These are phyloP conservation scores for Podospora pseudocomata DNA, from an alignment of 495 filamentous ascomycete genomes.

Conservation along the genomic window DNA sequence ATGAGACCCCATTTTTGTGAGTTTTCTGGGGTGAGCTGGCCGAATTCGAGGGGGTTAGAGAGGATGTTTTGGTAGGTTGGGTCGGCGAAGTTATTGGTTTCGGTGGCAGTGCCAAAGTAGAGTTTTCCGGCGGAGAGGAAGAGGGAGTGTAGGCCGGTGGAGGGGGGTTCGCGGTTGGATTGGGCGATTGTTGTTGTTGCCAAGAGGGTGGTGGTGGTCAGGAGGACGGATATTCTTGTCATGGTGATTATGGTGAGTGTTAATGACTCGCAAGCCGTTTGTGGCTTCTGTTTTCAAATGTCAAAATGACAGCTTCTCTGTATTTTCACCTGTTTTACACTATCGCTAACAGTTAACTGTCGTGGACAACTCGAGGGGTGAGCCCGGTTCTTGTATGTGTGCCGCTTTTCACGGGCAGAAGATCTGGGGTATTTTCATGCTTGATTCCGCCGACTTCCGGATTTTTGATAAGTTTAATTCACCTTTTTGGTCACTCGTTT, in stretches of 20 bases:
- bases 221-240: neutral
- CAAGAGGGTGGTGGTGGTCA: neutral
- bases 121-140: conserved; percentile 48
- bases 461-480: neutral
- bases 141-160: conserved; percentile 47
- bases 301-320: too few species aligned
- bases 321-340: too few species aligned
- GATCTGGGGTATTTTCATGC: conserved; percentile 1
- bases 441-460: neutral
- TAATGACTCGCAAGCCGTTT: neutral
- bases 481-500: neutral
- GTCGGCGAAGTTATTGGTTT: conserved; percentile 48
- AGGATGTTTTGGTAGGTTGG: conserved; percentile 47
- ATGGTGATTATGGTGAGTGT: neutral
- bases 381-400: neutral
- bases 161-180: conserved; percentile 16
- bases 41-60: conserved; percentile 52
- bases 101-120: conserved; percentile 60
- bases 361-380: neutral
- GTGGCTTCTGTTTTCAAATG: neutral
- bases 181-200: neutral
- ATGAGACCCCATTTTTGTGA: conserved; percentile 54
- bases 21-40: conserved; percentile 58
- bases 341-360: too few species aligned
- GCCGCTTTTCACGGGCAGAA: neutral